Conservation (phyloP, 192 early-diverging fungal species). For the Fimicolochytrium jonesii region DNA sequence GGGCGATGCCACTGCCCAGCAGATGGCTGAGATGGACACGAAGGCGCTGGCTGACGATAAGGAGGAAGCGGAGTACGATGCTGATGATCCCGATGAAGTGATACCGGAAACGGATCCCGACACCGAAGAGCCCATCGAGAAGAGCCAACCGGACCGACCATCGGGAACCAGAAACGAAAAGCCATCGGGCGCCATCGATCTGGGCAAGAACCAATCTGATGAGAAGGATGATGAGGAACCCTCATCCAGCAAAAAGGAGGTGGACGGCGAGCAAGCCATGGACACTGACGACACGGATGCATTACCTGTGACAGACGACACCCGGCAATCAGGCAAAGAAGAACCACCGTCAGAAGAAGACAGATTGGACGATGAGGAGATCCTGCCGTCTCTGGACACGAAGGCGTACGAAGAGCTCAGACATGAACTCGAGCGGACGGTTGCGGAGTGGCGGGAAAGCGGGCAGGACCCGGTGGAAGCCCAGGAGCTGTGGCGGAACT, state of each 20-base stretch:
- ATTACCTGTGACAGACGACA: no score
- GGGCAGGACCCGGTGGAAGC: conserved; percentile 55
- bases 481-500: conserved; percentile 80
- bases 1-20: conserved; percentile 65
- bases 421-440: conserved; percentile 69
- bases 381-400: conserved; percentile 18
- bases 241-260: conserved; percentile 10
- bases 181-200: background rate
- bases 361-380: conserved; percentile 25
- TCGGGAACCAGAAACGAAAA: background rate
- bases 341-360: background rate
- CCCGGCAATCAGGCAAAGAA: conserved; percentile 2
- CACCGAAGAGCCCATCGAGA: background rate
- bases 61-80: conserved; percentile 22
- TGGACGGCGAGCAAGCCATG: conserved; percentile 19
- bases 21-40: conserved; percentile 40
- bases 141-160: background rate
- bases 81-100: conserved; percentile 20
- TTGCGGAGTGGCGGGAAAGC: conserved; percentile 68
- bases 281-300: no score
- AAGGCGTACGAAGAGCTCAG: conserved; percentile 66
- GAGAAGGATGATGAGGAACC: no score
- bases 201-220: background rate
- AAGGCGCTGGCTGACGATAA: conserved; percentile 38
- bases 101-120: background rate